Evolutionary conservation across 2,329 filamentous ascomycete genomes (phyloP).

Genomic region (Exserohilum turcica): DNA sequence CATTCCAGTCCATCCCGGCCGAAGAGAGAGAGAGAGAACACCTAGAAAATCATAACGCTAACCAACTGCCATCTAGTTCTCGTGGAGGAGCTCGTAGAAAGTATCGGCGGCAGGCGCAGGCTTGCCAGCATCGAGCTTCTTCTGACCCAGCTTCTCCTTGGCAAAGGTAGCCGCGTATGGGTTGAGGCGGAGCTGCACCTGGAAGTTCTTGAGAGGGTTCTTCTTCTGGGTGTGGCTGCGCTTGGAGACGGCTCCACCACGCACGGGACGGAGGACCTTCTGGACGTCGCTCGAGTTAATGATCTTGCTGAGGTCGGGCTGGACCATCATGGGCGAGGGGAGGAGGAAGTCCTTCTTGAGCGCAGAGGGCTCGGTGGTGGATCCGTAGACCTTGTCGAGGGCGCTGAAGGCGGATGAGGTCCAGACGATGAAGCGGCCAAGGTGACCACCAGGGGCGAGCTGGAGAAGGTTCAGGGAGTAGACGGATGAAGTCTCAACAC

Average conservation of each 20-base stretch:
- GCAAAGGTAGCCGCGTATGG: constrained; percentile 92
- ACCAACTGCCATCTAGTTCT: constrained; percentile 51
- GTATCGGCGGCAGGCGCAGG: constrained; percentile 59
- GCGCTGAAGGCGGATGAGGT: constrained; percentile 95
- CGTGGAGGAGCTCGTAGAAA: constrained; percentile 57
- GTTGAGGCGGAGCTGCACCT: constrained; percentile 98
- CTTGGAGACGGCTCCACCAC: constrained; percentile 89
- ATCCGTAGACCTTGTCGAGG: constrained; percentile 95
- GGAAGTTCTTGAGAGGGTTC: constrained; percentile 99
- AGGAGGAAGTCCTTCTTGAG: constrained; percentile 99
- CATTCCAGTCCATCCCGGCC: constrained; percentile 29
- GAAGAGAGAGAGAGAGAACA: constrained; percentile 34
- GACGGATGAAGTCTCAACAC: constrained; percentile 95
- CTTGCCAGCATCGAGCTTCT: constrained; percentile 68
- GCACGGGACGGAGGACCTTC: constrained; percentile 89
- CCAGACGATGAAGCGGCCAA: constrained; percentile 99
- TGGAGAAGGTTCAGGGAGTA: constrained; percentile 97
- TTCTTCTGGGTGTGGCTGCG: constrained; percentile 95
- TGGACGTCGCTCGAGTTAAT: constrained; percentile 99
- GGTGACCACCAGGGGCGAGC: constrained; percentile 97
- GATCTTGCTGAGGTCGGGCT: constrained; percentile 93
- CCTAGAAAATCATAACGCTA: constrained; percentile 31
- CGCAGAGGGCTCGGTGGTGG: constrained; percentile 83
- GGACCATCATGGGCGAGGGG: constrained; percentile 86
- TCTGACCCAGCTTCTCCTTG: constrained; percentile 80